Evolutionary conservation across 805 yeast genomes (phyloP).

Genomic region (Saccharomyces paradoxus): DNA sequence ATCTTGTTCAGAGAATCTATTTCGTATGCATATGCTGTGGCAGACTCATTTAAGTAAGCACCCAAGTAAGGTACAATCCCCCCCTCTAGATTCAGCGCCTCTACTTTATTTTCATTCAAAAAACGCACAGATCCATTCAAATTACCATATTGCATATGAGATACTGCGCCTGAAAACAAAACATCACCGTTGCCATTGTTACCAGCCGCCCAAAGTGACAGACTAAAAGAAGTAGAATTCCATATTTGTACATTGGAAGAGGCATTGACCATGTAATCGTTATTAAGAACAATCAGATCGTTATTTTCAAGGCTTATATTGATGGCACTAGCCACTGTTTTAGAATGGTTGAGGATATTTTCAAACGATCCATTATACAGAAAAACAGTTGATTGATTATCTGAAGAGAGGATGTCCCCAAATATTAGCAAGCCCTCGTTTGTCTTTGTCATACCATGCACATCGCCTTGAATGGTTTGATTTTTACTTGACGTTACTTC

Average conservation of each 20-base stretch:
- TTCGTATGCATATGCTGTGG: slow-evolving; percentile 53
- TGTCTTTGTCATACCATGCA: slow-evolving; percentile 11
- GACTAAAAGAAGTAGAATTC: slow-evolving; percentile 20
- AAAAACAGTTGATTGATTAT: slow-evolving; percentile 7
- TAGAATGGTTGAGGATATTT: slow-evolving; percentile 6
- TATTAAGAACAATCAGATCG: slow-evolving; percentile 21
- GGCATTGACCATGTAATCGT: slow-evolving; percentile 25
- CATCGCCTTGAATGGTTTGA: slow-evolving; percentile 12
- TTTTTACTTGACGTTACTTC: slow-evolving; percentile 9
- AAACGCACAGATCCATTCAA: slow-evolving; percentile 16
- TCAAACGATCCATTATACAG: slow-evolving; percentile 20
- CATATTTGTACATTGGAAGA: slow-evolving; percentile 12
- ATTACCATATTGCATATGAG: slow-evolving; percentile 9
- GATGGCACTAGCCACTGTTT: slow-evolving; percentile 4
- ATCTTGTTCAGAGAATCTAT: slow-evolving; percentile 20
- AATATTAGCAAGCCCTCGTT: slow-evolving; percentile 33
- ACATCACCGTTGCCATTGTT: slow-evolving; percentile 28
- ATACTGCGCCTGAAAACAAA: slow-evolving; percentile 28
- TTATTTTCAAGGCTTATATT: slow-evolving; percentile 16
- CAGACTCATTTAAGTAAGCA: slow-evolving; percentile 38
- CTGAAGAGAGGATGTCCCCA: slow-evolving; percentile 15
- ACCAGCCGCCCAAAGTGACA: slow-evolving; percentile 22
- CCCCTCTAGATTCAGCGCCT: neutral
- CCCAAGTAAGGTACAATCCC: slow-evolving; percentile 27
- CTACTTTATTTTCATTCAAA: slow-evolving; percentile 10